Evolutionary conservation across 192 early-diverging fungal genomes (phyloP).

Genomic region (Entomortierella chlamydospora): DNA sequence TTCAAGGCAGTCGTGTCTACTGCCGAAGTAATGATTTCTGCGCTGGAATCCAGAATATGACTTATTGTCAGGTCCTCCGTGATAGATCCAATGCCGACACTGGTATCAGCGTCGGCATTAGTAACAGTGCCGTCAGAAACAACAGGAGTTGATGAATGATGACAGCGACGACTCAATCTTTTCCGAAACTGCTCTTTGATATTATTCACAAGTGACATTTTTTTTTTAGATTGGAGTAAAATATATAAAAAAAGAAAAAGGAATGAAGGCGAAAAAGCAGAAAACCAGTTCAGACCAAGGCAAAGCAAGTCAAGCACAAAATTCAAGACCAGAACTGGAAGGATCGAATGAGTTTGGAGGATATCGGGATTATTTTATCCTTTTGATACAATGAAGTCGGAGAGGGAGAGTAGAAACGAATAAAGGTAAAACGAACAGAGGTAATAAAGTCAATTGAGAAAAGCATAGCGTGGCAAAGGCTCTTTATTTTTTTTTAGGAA

Average conservation of each 20-base stretch:
- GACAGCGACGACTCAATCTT: background rate
- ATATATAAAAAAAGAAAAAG: background rate
- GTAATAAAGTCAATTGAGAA: too few relatives aligned
- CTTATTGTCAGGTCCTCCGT: background rate
- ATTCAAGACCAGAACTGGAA: too few relatives aligned
- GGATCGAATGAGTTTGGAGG: too few relatives aligned
- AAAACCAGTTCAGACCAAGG: background rate
- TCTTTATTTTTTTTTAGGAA: too few relatives aligned
- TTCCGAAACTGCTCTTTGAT: background rate
- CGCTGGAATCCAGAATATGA: too few relatives aligned
- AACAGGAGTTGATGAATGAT: background rate
- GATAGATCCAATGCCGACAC: background rate
- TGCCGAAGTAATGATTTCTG: background rate
- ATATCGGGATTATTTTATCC: too few relatives aligned
- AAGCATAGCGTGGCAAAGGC: too few relatives aligned
- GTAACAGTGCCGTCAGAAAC: background rate
- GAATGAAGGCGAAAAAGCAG: background rate
- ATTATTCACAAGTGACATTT: constrained; percentile 1
- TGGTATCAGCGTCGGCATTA: background rate
- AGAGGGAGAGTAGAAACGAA: too few relatives aligned
- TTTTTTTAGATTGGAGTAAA: background rate
- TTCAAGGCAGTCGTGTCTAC: background rate
- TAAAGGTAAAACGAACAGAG: too few relatives aligned
- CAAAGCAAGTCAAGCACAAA: too few relatives aligned
- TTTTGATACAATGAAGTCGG: too few relatives aligned